Base-by-base conservation (phyloP, 768 basidiomycete genomes). In the button mushroom (Agaricus bisporus) region DNA sequence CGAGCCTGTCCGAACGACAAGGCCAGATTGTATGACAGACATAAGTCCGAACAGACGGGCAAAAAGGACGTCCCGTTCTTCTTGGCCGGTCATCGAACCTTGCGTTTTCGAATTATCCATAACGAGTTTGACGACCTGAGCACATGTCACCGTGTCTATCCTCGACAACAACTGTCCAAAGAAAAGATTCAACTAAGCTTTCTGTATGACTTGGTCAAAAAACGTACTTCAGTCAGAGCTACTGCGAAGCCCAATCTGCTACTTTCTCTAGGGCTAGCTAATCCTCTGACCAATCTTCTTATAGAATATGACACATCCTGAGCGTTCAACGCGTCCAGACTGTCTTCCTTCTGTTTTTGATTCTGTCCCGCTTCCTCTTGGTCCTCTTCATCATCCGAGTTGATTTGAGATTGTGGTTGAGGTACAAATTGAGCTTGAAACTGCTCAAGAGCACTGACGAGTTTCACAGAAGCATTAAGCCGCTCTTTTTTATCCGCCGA, bases 241-340 rank as follows among this genome's bases (percentile, higher is more conserved):
- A 99, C 95, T 8, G 94, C 92, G 65, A 98, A 99, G 15, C 95
- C 95, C 36, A 98, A 73, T 59, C 95, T 73, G 68, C 93, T 95
- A 66, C 91, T 91, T 66, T 99, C 95, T 61, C 94, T 76, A 1
- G 93, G 88, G 66, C 91, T 95, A 0, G 89, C 91, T 28, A 99
- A 75, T 11, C 95, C 95, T 39, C 93, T 78, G 15, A 95, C 73
- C 35, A 99, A 78, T 14, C 95, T 69, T 48, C 90, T 81, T 62
- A 98, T 83, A 4, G 95, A 90, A 66, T 99, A 99, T 5, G 89
- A 81, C 1, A 97, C 91, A 73, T 99, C 95, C 58, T 86, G 88
- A 3, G 91, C 87, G 69, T 95, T 95, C 45, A 85, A 64, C 8
- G 65, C 64, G 60, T 91, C 86, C 51, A 90, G 63, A 39, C 70